A percentile compares a stretch with the other conserved stretches of the same genome.
These are phyloP conservation scores for Neofusicoccum sp. DNA, from an alignment of 2,329 filamentous ascomycete species.

Conservation along the genomic window DNA sequence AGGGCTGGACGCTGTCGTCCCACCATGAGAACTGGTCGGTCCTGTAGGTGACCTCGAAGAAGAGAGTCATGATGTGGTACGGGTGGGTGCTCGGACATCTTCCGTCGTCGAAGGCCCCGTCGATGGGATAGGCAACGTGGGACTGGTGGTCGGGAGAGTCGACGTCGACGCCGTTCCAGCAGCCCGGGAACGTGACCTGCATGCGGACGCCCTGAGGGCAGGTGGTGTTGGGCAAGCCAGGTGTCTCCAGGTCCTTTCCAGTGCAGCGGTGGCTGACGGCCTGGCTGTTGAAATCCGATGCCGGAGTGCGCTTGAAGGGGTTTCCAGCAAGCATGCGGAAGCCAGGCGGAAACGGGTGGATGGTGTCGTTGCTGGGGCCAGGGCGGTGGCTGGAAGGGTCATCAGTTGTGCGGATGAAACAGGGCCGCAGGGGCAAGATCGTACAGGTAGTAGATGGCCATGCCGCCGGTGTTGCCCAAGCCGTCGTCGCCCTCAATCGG, in stretches of 20 bases:
- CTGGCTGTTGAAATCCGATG: slow-evolving; percentile 56
- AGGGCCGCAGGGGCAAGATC: slow-evolving; percentile 17
- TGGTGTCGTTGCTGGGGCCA: slow-evolving; percentile 62
- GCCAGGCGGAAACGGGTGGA: slow-evolving; percentile 70
- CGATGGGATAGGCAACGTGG: slow-evolving; percentile 66
- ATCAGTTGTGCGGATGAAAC: background rate
- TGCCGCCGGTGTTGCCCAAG: slow-evolving; percentile 55
- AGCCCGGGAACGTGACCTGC: slow-evolving; percentile 73
- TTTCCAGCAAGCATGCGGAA: slow-evolving; percentile 74
- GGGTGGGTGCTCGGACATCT: slow-evolving; percentile 58
- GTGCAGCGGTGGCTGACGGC: slow-evolving; percentile 60
- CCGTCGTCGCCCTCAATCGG: slow-evolving; percentile 54
- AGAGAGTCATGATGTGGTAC: slow-evolving; percentile 58
- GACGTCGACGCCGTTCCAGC: slow-evolving; percentile 65
- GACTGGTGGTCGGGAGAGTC: slow-evolving; percentile 62
- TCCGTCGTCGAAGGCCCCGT: slow-evolving; percentile 49
- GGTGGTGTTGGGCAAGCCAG: slow-evolving; percentile 68
- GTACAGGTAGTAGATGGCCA: slow-evolving; percentile 72
- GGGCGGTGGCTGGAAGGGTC: slow-evolving; percentile 42
- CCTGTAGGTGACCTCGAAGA: slow-evolving; percentile 61
- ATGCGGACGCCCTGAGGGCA: slow-evolving; percentile 64
- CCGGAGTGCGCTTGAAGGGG: slow-evolving; percentile 57
- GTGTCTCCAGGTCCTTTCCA: slow-evolving; percentile 12
- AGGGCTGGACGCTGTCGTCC: slow-evolving; percentile 51
- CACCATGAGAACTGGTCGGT: slow-evolving; percentile 50